Percentiles rank a stretch among this genome's conserved stretches.
Evolutionary conservation across 2,329 filamentous ascomycete genomes (phyloP).

Genomic region (Parafenestella ontariensis): DNA sequence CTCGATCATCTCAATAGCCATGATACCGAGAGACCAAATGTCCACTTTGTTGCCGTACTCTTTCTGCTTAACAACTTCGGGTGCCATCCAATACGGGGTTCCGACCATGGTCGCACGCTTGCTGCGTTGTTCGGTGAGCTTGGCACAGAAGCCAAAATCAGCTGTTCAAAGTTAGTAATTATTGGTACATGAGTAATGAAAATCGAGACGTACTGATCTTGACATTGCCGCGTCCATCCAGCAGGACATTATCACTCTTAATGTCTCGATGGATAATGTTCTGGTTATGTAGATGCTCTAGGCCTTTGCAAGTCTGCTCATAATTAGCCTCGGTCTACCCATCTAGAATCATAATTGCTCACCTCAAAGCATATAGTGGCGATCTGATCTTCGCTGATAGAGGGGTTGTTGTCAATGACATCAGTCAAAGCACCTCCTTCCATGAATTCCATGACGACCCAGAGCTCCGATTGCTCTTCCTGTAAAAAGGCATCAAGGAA

Average conservation of each 20-base stretch:
- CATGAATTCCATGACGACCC: constrained; percentile 99
- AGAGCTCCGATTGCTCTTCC: constrained; percentile 93
- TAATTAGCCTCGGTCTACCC: constrained; percentile 35
- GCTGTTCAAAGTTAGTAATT: constrained; percentile 60
- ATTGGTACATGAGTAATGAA: neutral
- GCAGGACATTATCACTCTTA: constrained; percentile 97
- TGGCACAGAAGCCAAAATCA: constrained; percentile 99
- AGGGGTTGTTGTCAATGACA: constrained; percentile 96
- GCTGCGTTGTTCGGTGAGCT: constrained; percentile 93
- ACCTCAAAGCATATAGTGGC: constrained; percentile 97
- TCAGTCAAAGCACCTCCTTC: constrained; percentile 97
- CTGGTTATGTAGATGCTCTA: constrained; percentile 92
- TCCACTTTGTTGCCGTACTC: constrained; percentile 98
- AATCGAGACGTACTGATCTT: constrained; percentile 81
- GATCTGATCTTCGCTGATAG: constrained; percentile 95
- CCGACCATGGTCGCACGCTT: constrained; percentile 99
- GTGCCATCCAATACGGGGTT: constrained; percentile 99
- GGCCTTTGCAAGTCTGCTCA: constrained; percentile 84
- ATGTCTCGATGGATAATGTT: constrained; percentile 99
- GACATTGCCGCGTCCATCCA: constrained; percentile 93
- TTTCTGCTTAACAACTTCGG: constrained; percentile 98
- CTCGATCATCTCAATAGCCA: constrained; percentile 99
- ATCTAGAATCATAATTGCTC: constrained; percentile 43
- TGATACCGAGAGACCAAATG: constrained; percentile 98
- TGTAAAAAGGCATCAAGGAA: constrained; percentile 96